phyloP scores from a whole-genome alignment of 257 asterid species.

The Echium plantagineum region DNA sequence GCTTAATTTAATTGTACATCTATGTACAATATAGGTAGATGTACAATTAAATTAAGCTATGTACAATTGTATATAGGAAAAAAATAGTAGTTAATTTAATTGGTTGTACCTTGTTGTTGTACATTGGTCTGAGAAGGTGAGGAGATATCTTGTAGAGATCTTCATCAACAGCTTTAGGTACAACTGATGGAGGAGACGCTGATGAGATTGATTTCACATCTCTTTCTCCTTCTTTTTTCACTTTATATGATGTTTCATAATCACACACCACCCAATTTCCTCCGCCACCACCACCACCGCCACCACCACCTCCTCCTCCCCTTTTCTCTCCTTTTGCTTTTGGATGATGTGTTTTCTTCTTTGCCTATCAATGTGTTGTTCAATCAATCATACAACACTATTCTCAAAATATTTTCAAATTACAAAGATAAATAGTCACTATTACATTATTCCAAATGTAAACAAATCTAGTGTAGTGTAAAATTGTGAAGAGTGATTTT shows the following conservation, averaged over 20 bases:
- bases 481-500: too few species aligned
- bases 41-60: too few species aligned
- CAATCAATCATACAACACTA: background rate
- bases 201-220: constrained; percentile 17
- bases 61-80: background rate
- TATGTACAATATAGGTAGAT: too few species aligned
- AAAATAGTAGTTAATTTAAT: background rate
- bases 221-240: constrained; percentile 21
- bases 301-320: too few species aligned
- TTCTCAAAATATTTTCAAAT: too few species aligned
- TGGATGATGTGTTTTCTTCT: constrained; percentile 9
- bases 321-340: constrained; percentile 23
- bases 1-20: too few species aligned
- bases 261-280: constrained; percentile 43
- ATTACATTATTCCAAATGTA: too few species aligned
- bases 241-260: too few species aligned
- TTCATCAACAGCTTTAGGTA: constrained; percentile 67
- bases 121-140: constrained; percentile 33
- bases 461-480: too few species aligned
- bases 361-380: constrained; percentile 19
- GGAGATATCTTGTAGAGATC: constrained; percentile 84
- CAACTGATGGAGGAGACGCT: constrained; percentile 16
- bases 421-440: too few species aligned
- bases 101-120: constrained; percentile 32
- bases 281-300: background rate